These are phyloP conservation scores for Quercus ilex DNA, from an alignment of 306 rosid genomes.

Conservation along the genomic window DNA sequence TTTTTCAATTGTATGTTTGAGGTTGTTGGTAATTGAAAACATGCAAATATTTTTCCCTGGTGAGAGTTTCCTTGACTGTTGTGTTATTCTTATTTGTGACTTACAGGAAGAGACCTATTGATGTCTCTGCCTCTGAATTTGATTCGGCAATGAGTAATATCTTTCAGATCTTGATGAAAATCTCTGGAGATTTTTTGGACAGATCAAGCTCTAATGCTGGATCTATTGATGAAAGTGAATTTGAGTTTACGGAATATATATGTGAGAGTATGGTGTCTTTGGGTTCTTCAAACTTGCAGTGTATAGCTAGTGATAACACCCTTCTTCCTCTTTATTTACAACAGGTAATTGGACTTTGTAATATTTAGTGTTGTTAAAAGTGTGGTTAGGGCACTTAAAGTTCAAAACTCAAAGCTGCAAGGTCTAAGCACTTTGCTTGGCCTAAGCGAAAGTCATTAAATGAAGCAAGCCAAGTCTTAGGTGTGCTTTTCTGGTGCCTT, in stretches of 20 bases:
- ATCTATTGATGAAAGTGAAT: constrained; percentile 65
- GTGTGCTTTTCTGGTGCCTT: no score
- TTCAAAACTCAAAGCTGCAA: no score
- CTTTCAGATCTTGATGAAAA: constrained; percentile 72
- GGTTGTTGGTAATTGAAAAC: neutral
- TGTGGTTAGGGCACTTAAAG: no score
- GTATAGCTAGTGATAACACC: constrained; percentile 63
- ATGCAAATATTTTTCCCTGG: neutral
- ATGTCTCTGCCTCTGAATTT: constrained; percentile 62
- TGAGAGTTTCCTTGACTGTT: constrained; percentile 13
- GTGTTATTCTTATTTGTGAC: constrained; percentile 18
- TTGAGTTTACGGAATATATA: constrained; percentile 70
- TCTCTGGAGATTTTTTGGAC: constrained; percentile 66
- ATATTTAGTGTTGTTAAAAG: neutral
- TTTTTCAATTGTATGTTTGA: neutral
- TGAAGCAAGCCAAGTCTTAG: no score
- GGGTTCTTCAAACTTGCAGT: constrained; percentile 81
- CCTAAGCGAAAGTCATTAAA: no score
- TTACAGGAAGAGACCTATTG: constrained; percentile 79
- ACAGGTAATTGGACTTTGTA: constrained; percentile 50
- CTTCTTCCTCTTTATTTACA: constrained; percentile 61
- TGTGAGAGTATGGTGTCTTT: constrained; percentile 90
- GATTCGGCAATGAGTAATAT: constrained; percentile 72
- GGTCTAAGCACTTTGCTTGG: constrained; percentile 4
- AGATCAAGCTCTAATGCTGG: constrained; percentile 50